Evolutionary conservation across 441 rosid genomes (phyloP), one percentile per base, ranked within the genome.

Genomic region (Erodium moschatum): DNA sequence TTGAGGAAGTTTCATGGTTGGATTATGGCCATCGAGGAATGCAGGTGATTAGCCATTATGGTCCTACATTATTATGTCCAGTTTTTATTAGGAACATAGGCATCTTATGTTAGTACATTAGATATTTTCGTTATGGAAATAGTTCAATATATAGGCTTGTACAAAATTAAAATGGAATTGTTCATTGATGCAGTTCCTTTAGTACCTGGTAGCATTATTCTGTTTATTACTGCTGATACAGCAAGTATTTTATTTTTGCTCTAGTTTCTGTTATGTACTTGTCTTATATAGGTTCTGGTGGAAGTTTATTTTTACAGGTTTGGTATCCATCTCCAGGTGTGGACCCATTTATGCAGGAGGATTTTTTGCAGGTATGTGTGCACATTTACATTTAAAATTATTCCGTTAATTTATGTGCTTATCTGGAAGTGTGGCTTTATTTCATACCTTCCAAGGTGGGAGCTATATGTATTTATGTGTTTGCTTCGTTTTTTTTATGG

Each of bases 1-100:
- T 95, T 24, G 99, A 91, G 80, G 99, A 92, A 69, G 96, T 95
- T 40, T 91, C 99, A 68, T 95, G 99, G 99, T 83, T 95, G 77
- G 99, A 91, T 83, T 95, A 95, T 63, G 97, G 99, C 21, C 88
- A 90, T 73, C 83, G 96, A 78, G 99, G 97, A 82, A 95, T 95
- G 99, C 99, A 95, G 93, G 98, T 89, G 81, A 85, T 69, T 76
- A 63, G 73, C 75, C 65, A 66, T 69, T 69, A 69, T 66, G 63
- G 63, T 73, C 71, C 71, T 73, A 18, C 70, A 58, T 38, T 71
- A 64, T 46, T 9, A 40, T 11, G 6, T 66, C 68, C 29, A 40
- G 48, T 67, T 48, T 19, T 5, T 15, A 1, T 20, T 13, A 18
- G 10, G 19, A 29, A 29, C 8, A 1, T 18, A 54, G 16, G 16